phyloP scores from a whole-genome alignment of 148 eudicot species.

The Agrostemma githago region DNA sequence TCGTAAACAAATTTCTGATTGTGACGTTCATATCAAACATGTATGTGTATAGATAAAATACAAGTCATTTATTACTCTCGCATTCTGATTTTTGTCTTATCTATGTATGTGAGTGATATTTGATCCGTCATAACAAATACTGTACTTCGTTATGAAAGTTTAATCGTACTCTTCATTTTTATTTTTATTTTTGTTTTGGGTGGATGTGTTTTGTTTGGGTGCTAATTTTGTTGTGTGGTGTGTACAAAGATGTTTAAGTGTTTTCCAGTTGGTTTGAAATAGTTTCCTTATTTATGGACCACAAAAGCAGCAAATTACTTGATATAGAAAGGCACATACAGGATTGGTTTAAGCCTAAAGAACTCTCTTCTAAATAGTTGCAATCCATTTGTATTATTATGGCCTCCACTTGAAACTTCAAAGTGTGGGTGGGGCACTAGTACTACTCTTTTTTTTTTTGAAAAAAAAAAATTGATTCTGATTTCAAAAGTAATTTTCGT shows the following conservation, averaged over 20 bases:
- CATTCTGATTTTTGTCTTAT: no score
- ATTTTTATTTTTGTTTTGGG: background rate
- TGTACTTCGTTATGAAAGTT: no score
- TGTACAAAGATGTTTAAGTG: background rate
- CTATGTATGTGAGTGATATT: no score
- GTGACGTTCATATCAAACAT: no score
- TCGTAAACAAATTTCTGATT: no score
- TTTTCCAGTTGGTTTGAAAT: slow-evolving; percentile 16
- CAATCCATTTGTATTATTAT: slow-evolving; percentile 15
- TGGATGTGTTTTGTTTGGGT: background rate
- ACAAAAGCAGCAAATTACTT: slow-evolving; percentile 23
- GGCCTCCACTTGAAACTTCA: slow-evolving; percentile 23
- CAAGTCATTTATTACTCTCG: no score
- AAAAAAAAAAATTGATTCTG: no score
- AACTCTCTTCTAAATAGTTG: slow-evolving; percentile 11
- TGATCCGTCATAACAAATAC: no score
- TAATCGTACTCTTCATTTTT: no score
- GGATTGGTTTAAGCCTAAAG: slow-evolving; percentile 15
- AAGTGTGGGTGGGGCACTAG: slow-evolving; percentile 3
- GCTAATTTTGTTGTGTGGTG: background rate
- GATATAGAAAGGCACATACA: slow-evolving; percentile 24
- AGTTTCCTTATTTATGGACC: slow-evolving; percentile 18
- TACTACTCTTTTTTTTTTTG: background rate
- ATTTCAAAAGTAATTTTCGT: no score
- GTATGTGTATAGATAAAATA: no score